A percentile compares a stretch with the other conserved stretches of the same genome.
These are phyloP conservation scores for Clonostachys chloroleuca DNA, from an alignment of 2,329 filamentous ascomycete genomes.

Conservation along the genomic window DNA sequence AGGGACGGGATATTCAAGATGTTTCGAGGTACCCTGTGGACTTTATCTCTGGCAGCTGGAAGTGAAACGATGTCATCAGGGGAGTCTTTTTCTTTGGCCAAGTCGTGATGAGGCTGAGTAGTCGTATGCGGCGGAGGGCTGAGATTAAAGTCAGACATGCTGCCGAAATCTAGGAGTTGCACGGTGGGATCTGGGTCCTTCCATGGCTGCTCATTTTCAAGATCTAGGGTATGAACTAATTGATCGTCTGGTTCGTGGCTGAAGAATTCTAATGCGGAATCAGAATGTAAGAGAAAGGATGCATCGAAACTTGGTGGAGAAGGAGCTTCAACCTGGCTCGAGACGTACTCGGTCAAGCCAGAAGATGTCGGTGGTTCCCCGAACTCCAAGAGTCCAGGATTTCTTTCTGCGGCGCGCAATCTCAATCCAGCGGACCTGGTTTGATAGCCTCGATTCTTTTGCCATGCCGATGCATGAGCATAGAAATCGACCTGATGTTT, in stretches of 20 bases:
- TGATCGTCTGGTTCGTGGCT: too few species aligned
- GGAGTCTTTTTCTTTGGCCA: background rate
- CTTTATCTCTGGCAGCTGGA: background rate
- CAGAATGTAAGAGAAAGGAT: too few species aligned
- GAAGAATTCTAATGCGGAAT: too few species aligned
- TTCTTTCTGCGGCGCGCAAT: too few species aligned
- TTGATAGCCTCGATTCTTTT: slow-evolving; percentile 4
- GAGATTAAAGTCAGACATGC: background rate
- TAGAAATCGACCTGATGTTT: slow-evolving; percentile 23
- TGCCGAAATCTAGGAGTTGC: background rate
- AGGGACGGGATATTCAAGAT: slow-evolving; percentile 22
- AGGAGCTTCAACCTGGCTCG: background rate
- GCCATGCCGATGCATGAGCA: background rate
- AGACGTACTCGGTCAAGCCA: background rate
- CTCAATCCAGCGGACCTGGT: background rate
- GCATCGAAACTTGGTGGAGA: background rate
- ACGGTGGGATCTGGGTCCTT: too few species aligned
- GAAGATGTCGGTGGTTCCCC: too few species aligned
- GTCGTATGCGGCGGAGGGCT: background rate
- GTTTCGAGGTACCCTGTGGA: background rate
- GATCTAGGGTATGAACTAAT: too few species aligned
- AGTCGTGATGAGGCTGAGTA: background rate
- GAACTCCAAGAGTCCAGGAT: too few species aligned
- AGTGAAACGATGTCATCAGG: background rate
- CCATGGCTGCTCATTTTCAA: too few species aligned